Conservation (phyloP, 2,329 filamentous ascomycete genomes). For the Monosporascus sp. region DNA sequence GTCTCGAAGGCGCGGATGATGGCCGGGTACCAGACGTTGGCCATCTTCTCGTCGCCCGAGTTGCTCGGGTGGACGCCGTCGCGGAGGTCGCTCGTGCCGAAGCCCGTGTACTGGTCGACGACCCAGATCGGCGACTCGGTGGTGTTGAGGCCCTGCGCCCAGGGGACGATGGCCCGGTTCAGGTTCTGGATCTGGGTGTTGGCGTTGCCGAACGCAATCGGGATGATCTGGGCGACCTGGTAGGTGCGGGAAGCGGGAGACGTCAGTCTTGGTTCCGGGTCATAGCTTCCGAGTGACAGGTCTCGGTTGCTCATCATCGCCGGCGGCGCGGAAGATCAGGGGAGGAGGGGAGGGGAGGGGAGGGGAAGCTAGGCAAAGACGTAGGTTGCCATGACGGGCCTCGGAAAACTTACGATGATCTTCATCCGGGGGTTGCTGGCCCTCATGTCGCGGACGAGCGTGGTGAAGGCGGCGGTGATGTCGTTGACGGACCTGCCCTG, state of each 20-base stretch:
- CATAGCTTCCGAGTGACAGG: no score
- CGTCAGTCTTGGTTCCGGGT: no score
- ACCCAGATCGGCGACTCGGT: constrained; percentile 36
- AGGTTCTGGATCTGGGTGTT: constrained; percentile 32
- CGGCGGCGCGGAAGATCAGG: no score
- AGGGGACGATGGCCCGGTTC: constrained; percentile 33
- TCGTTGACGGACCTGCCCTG: constrained; percentile 30
- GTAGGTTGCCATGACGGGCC: no score
- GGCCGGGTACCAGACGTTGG: constrained; percentile 25
- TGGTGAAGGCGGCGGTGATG: constrained; percentile 36
- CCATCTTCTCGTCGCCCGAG: constrained; percentile 36
- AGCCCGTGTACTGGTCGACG: constrained; percentile 36
- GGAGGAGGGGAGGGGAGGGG: background rate
- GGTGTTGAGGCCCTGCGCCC: constrained; percentile 32
- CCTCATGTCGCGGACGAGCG: constrained; percentile 32
- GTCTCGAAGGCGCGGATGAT: constrained; percentile 20
- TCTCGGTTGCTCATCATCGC: no score
- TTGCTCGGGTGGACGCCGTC: constrained; percentile 37
- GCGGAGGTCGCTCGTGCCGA: constrained; percentile 26
- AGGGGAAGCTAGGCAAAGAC: background rate
- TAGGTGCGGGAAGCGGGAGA: background rate
- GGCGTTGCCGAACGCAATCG: constrained; percentile 26
- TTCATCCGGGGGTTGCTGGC: constrained; percentile 34
- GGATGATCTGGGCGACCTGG: constrained; percentile 38
- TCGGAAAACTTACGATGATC: constrained; percentile 32